These are phyloP conservation scores for Hypoxylon perforatum DNA, from an alignment of 495 filamentous ascomycete genomes.

Conservation along the genomic window DNA sequence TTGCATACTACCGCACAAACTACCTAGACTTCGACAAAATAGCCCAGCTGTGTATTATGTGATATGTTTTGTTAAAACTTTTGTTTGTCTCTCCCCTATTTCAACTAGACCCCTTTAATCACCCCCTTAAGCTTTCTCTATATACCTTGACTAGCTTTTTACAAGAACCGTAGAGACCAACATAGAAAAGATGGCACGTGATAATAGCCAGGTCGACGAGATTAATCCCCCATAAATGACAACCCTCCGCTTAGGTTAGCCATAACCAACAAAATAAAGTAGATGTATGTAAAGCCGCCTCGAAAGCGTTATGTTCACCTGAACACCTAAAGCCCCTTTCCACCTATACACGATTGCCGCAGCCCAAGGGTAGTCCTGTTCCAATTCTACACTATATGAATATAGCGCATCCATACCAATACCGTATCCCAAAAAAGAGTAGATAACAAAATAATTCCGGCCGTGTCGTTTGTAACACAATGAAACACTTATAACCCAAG, in stretches of 20 bases:
- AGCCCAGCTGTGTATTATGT: too few species aligned
- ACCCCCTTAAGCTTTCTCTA: constrained; percentile 1
- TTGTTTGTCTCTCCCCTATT: constrained; percentile 11
- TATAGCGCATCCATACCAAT: constrained; percentile 29
- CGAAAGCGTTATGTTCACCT: constrained; percentile 13
- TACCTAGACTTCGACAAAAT: background rate
- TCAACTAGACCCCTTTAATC: constrained; percentile 10
- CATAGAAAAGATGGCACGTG: constrained; percentile 28
- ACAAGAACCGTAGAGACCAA: constrained; percentile 23
- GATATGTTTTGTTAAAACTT: constrained; percentile 1
- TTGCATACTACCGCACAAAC: constrained; percentile 3
- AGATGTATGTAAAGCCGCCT: constrained; percentile 8
- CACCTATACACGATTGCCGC: constrained; percentile 7
- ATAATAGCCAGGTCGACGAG: constrained; percentile 7
- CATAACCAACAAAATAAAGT: constrained; percentile 20
- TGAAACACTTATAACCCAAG: constrained; percentile 48
- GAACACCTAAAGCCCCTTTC: constrained; percentile 30
- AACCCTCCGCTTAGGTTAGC: constrained; percentile 6
- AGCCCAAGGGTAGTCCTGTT: constrained; percentile 13
- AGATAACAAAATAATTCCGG: constrained; percentile 1
- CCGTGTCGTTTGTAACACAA: background rate
- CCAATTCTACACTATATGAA: constrained; percentile 15
- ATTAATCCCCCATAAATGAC: background rate
- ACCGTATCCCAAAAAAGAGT: constrained; percentile 25
- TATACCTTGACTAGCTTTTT: constrained; percentile 18